Evolutionary conservation across 179 eudicot genomes (phyloP).

Genomic region (Silene vulgaris): DNA sequence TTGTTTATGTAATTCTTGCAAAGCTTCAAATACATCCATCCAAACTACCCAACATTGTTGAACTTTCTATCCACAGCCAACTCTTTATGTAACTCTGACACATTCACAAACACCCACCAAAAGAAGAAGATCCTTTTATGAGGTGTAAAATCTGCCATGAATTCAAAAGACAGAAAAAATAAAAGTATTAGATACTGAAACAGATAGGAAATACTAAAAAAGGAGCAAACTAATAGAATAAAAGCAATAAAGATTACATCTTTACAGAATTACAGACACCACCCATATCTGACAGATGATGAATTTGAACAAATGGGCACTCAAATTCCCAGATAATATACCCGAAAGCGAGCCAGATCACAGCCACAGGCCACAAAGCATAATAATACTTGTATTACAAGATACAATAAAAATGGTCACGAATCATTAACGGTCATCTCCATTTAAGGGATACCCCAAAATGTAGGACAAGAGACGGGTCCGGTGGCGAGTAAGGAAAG

Average conservation of each 20-base stretch:
- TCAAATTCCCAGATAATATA: conserved; percentile 33
- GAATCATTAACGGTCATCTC: conserved; percentile 34
- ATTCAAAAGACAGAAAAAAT: conserved; percentile 20
- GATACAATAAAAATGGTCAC: conserved; percentile 12
- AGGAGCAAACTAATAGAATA: not conserved
- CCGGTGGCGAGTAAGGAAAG: not conserved
- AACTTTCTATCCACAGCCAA: conserved; percentile 25
- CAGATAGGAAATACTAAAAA: conserved; percentile 10
- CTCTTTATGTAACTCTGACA: not conserved
- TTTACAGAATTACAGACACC: conserved; percentile 29
- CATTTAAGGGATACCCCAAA: conserved; percentile 18
- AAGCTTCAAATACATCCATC: conserved; percentile 73
- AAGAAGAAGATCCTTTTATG: conserved; percentile 28
- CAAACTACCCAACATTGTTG: conserved; percentile 54
- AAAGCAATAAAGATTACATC: conserved; percentile 37
- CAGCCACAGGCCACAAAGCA: conserved; percentile 17
- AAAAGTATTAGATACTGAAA: conserved; percentile 20
- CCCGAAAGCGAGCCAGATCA: conserved; percentile 25
- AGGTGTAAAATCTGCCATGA: conserved; percentile 53
- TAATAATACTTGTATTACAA: conserved; percentile 19
- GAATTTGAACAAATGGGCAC: conserved; percentile 33
- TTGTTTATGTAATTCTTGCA: conserved; percentile 39
- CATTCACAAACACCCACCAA: conserved; percentile 17
- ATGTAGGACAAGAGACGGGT: not conserved
- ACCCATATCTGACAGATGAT: conserved; percentile 43